Percentiles rank a stretch among this genome's conserved stretches.
Conservation (phyloP, 495 filamentous ascomycete species). For the Xylaria palmicola region DNA sequence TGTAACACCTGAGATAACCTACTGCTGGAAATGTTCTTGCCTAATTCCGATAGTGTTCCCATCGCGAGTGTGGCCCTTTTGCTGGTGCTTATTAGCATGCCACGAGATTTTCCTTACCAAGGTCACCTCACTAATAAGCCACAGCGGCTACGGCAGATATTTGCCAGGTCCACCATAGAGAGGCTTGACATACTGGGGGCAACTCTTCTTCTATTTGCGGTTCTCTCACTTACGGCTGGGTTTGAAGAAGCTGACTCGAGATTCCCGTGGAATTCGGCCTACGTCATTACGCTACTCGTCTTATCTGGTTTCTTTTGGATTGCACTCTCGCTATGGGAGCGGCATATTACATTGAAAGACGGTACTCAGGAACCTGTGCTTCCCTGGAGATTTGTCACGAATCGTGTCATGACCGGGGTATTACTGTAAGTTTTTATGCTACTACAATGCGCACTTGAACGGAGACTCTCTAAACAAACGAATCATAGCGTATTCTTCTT, state of each 20-base stretch:
- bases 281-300: conserved; percentile 21
- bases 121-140: too few relatives aligned
- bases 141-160: not conserved
- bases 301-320: not conserved
- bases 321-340: conserved; percentile 10
- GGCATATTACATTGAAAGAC: not conserved
- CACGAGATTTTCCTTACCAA: conserved; percentile 1
- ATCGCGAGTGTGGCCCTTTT: not conserved
- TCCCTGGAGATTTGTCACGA: conserved; percentile 21
- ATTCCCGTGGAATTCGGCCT: conserved; percentile 26
- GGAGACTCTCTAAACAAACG: conserved; percentile 26
- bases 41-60: not conserved
- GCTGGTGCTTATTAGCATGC: not conserved
- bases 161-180: not conserved
- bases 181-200: conserved; percentile 19
- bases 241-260: conserved; percentile 29
- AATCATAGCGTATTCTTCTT: not conserved
- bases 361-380: conserved; percentile 17
- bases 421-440: not conserved
- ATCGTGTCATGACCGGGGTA: conserved; percentile 15
- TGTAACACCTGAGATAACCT: not conserved
- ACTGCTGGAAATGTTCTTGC: too few relatives aligned
- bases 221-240: conserved; percentile 19
- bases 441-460: too few relatives aligned
- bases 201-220: conserved; percentile 21